Evolutionary conservation across 768 basidiomycete species (phyloP).

Genomic region (Xanthoconium stramineum): DNA sequence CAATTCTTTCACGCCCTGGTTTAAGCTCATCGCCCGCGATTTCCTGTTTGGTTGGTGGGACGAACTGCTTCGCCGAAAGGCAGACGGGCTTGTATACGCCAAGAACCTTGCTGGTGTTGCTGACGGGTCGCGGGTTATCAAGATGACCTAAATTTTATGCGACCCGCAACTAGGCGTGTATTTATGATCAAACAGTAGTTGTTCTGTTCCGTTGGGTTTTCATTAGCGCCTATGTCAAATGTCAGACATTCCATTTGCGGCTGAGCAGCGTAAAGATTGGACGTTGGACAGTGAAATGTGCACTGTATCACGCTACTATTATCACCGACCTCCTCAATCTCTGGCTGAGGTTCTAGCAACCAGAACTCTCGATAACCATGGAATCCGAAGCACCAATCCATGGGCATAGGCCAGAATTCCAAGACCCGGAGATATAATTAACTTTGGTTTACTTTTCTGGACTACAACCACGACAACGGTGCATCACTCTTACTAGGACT

Average conservation of each 20-base stretch:
- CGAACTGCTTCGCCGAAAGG: constrained; percentile 64
- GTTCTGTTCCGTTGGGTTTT: no score
- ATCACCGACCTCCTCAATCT: no score
- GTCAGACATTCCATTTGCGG: background rate
- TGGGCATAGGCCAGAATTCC: background rate
- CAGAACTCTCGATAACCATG: no score
- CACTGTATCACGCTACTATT: no score
- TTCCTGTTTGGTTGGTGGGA: constrained; percentile 99
- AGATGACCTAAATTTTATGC: constrained; percentile 43
- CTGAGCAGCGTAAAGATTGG: background rate
- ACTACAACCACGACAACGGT: background rate
- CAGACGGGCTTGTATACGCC: constrained; percentile 52
- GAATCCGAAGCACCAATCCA: no score
- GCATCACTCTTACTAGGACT: no score
- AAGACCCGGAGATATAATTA: background rate
- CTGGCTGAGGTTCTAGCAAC: no score
- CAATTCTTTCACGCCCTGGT: constrained; percentile 97
- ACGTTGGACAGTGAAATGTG: no score
- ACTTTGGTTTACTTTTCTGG: background rate
- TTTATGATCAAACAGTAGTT: background rate
- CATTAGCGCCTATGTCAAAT: no score
- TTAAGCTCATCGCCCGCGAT: constrained; percentile 95
- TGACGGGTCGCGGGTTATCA: constrained; percentile 72
- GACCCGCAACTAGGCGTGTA: background rate
- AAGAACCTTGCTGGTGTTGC: constrained; percentile 53